Conservation (phyloP, 768 basidiomycete species). For the Lentinula sp. region DNA sequence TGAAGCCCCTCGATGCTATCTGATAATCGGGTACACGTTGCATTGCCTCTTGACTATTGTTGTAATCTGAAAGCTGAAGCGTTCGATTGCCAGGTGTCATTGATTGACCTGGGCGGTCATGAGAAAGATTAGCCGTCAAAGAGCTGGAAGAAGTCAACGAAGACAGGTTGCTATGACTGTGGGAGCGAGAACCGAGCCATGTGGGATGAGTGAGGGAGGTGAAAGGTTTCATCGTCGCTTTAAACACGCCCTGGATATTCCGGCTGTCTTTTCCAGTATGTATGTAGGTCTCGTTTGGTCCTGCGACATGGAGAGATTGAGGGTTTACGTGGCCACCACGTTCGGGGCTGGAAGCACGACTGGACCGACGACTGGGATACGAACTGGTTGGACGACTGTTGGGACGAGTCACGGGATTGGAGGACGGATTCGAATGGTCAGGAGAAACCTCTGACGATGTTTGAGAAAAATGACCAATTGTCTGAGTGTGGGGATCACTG, state of each 20-base stretch:
- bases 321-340: conserved; percentile 15
- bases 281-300: conserved; percentile 41
- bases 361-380: conserved; percentile 29
- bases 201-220: conserved; percentile 38
- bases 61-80: conserved; percentile 13
- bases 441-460: conserved; percentile 2
- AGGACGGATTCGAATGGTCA: conserved; percentile 17
- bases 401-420: conserved; percentile 17
- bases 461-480: background rate
- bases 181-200: conserved; percentile 33
- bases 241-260: conserved; percentile 45
- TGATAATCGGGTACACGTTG: conserved; percentile 81
- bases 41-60: conserved; percentile 30
- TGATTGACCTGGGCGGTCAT: conserved; percentile 8
- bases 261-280: conserved; percentile 48
- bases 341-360: conserved; percentile 58
- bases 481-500: conserved; percentile 23
- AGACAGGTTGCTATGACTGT: conserved; percentile 22
- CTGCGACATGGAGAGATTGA: conserved; percentile 12
- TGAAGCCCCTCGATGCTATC: conserved; percentile 79
- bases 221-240: conserved; percentile 59
- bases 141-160: conserved; percentile 9
- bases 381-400: conserved; percentile 17
- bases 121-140: conserved; percentile 12
- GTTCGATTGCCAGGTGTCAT: conserved; percentile 6